phyloP scores from a whole-genome alignment of 306 rosid species.

The Citrullus mucosospermus region DNA sequence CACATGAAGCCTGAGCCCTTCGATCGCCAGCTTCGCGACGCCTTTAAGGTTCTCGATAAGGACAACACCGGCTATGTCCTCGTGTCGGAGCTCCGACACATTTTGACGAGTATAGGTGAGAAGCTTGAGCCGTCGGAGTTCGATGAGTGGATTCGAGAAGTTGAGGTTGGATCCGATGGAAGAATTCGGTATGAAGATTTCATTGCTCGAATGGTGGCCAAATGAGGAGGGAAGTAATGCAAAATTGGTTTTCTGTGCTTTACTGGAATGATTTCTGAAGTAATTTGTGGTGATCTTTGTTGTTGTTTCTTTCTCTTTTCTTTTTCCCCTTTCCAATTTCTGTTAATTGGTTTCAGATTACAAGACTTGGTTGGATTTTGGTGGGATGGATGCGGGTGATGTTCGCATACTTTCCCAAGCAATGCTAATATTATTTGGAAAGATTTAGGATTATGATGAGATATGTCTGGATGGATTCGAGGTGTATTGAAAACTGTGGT shows the following conservation, averaged over 20 bases:
- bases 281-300: constrained; percentile 17
- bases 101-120: constrained; percentile 91
- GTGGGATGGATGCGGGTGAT: constrained; percentile 12
- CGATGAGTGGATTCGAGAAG: constrained; percentile 98
- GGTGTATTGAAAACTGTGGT: constrained; percentile 4
- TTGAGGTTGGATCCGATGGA: constrained; percentile 78
- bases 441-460: constrained; percentile 7
- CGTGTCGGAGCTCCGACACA: constrained; percentile 86
- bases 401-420: constrained; percentile 15
- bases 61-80: constrained; percentile 68
- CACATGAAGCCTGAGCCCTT: constrained; percentile 96
- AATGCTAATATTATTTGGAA: constrained; percentile 13
- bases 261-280: constrained; percentile 2
- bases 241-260: constrained; percentile 12
- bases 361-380: constrained; percentile 19
- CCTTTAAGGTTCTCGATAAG: constrained; percentile 92
- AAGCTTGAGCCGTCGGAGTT: constrained; percentile 90
- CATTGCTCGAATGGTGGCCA: constrained; percentile 94
- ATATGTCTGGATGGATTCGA: not conserved
- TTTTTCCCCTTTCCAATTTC: not conserved
- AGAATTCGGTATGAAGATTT: constrained; percentile 95
- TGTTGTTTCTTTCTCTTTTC: not conserved
- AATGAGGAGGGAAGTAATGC: constrained; percentile 32
- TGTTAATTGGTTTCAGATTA: constrained; percentile 5
- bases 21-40: constrained; percentile 92